phyloP scores from a whole-genome alignment of 306 rosid species.

The Rosa rugosa region DNA sequence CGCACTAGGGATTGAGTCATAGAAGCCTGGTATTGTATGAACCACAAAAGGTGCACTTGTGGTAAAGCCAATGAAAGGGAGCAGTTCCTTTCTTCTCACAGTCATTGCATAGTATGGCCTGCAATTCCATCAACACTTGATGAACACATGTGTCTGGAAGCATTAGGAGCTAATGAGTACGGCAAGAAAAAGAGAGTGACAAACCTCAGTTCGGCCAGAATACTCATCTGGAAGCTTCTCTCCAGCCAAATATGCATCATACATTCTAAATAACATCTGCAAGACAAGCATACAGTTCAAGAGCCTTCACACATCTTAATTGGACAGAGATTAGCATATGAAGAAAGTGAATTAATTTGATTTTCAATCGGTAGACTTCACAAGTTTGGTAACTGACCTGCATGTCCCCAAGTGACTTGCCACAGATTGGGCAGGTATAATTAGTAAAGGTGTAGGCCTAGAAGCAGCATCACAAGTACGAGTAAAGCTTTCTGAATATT shows the following conservation, averaged over 20 bases:
- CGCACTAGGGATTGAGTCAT: slow-evolving; percentile 32
- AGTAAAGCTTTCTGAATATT: slow-evolving; percentile 27
- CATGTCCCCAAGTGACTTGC: slow-evolving; percentile 97
- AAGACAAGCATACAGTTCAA: slow-evolving; percentile 18
- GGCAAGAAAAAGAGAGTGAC: slow-evolving; percentile 22
- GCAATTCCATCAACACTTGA: slow-evolving; percentile 38
- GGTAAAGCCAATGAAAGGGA: slow-evolving; percentile 85
- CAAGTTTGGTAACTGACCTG: slow-evolving; percentile 57
- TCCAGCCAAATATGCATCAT: slow-evolving; percentile 78
- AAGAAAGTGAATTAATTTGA: neutral
- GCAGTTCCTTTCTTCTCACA: slow-evolving; percentile 88
- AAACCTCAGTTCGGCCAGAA: slow-evolving; percentile 67
- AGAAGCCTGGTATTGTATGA: slow-evolving; percentile 85
- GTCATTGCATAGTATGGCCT: slow-evolving; percentile 84
- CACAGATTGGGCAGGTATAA: slow-evolving; percentile 89
- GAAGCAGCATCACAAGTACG: slow-evolving; percentile 37
- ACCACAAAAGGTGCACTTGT: slow-evolving; percentile 75
- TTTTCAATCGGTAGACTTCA: neutral
- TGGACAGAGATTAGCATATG: too few species aligned
- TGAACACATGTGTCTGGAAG: slow-evolving; percentile 9
- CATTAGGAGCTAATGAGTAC: neutral
- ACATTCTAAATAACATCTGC: slow-evolving; percentile 80
- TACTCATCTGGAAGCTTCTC: slow-evolving; percentile 67
- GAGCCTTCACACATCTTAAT: slow-evolving; percentile 6
- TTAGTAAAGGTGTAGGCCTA: slow-evolving; percentile 74